phyloP scores from a whole-genome alignment of 352 stramenopile species.

The Globisporangium emineosum region DNA sequence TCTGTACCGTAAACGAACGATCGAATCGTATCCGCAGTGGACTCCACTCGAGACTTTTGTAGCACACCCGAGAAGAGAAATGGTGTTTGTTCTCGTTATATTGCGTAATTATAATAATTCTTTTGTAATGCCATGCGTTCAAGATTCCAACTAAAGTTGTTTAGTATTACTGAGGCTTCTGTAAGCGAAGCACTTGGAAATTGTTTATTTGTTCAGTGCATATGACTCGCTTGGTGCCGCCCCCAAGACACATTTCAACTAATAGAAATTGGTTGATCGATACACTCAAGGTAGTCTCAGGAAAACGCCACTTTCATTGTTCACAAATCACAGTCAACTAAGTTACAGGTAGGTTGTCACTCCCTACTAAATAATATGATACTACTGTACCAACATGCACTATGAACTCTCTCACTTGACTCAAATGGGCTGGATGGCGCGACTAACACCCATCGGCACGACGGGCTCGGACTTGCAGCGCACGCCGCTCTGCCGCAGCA shows the following conservation, averaged over 20 bases:
- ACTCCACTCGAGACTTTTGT: neutral
- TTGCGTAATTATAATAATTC: neutral
- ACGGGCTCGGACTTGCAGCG: constrained; percentile 32
- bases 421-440: constrained; percentile 55
- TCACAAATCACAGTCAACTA: neutral
- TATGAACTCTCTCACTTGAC: neutral
- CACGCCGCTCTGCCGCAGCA: constrained; percentile 28
- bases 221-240: neutral
- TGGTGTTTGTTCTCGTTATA: neutral
- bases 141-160: no score
- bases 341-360: neutral
- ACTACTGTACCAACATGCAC: neutral
- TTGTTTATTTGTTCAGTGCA: neutral
- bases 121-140: neutral
- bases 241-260: no score
- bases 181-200: no score
- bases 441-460: constrained; percentile 48
- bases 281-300: neutral
- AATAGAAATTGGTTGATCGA: neutral
- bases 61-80: neutral
- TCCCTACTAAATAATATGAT: constrained; percentile 1
- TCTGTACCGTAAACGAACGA: constrained; percentile 2
- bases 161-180: no score
- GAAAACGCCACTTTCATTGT: neutral
- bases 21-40: neutral